Base-by-base conservation (phyloP, 345 rosid species). In the Garcia nutans region DNA sequence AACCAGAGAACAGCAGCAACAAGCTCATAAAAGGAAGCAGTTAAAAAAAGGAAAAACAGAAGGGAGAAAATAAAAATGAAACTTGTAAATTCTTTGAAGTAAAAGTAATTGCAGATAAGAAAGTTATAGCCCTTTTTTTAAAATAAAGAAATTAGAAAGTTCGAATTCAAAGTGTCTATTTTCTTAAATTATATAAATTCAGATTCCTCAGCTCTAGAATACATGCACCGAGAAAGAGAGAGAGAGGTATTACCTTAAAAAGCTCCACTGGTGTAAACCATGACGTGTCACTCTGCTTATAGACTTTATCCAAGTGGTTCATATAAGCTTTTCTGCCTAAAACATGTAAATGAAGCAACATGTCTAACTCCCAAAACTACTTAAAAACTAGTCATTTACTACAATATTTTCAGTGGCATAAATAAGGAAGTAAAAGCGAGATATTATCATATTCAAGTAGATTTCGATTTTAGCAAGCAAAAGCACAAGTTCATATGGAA, bases 261-360 rank as follows among this genome's bases (percentile, higher is more conserved):
- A 96, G 97, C 89, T 96, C 99, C 45, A 93, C 97, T 12, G 99
- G 99, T 67, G 99, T 96, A 86, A 93, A 96, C 99, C 99, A 96
- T 73, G 99, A 84, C 37, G 89, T 85, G 74, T 91, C 98, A 93
- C 91, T 93, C 79, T 88, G 91, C 85, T 84, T 89, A 81, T 96
- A 96, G 73, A 96, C 85, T 77, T 93, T 89, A 76, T 93, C 95
- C 91, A 93, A 76, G 73, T 92, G 79, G 37, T 89, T 87, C 86
- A 92, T 85, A 68, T 96, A 96, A 47, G 94, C 93, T 77, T 87
- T 90, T 84, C 98, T 90, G 61, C 99, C 99, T 92, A 80, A 45
- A 78, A 65, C 19, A 78, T 10, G 69, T 26, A 69, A 74, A 72
- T 10, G 33, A 37, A 60, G 13, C 44, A 31, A 44, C 23, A 76